Evolutionary conservation across 2,329 filamentous ascomycete species (phyloP), one percentile per base, ranked within the genome.

Genomic region (Colletotrichum spaethianum): DNA sequence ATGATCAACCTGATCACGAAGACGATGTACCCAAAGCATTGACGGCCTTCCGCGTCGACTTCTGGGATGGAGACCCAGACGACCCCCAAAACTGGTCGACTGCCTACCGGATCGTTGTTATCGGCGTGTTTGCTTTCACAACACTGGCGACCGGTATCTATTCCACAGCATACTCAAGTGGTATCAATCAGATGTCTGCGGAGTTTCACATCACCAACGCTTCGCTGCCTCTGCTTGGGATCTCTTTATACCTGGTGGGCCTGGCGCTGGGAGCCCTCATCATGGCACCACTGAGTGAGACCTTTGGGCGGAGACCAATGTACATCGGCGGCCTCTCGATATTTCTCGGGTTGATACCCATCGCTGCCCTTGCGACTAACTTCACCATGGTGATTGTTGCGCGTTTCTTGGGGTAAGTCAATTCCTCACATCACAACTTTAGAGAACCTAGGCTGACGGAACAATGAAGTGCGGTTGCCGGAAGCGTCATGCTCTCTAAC

Each of bases 201-300:
- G 65, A 72, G 16, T 52, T 72, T 6, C n/a, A 42, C 36, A 38
- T 72, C 59, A 72, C 65, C 44, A 60, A 72, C 52, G 26, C 87
- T 73, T 91, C 85, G 0, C 79, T 88, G 4, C 84, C 89, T 1
- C 87, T 90, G 0, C 80, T 92, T 2, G 90, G 90, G 3, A 82
- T 92, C 48, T 92, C 90, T 2, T 87, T 90, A 0, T 92, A 92
- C 75, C 83, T 92, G 5, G 78, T 90, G 40, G 90, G 90, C 18
- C 83, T 92, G 50, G 90, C 90, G 3, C 76, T 87, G 4, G 90
- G 90, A 0, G 88, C 87, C 0, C 83, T 92, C 67, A 80, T 92
- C 38, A 83, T 92, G 61, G 90, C 90, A 1, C 90, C 90, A 0
- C 78, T 92, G 8, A 83, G 81, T 42, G 87, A 89, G 76, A 87